Conservation (phyloP, 192 early-diverging fungal genomes). For the Mortierella hygrophila region DNA sequence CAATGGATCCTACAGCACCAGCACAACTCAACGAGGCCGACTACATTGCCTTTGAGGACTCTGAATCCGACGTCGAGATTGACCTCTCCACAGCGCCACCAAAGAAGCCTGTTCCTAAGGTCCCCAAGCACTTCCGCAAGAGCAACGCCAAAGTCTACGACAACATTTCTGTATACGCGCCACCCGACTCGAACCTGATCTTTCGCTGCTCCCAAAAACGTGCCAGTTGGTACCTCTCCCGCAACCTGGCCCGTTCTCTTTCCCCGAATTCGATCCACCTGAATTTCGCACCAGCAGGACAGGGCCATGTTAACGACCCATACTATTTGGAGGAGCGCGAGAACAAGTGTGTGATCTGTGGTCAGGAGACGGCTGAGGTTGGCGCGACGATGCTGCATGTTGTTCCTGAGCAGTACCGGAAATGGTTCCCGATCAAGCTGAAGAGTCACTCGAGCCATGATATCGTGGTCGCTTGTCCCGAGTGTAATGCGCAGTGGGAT, state of each 20-base stretch:
- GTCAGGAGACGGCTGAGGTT: conserved; percentile 16
- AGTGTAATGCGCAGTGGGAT: conserved; percentile 52
- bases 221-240: conserved; percentile 45
- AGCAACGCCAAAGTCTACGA: conserved; percentile 44
- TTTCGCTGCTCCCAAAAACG: conserved; percentile 50
- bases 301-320: conserved; percentile 29
- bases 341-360: conserved; percentile 53
- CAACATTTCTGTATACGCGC: conserved; percentile 52
- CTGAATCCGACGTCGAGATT: conserved; percentile 44
- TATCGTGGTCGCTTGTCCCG: conserved; percentile 47
- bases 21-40: neutral
- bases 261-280: conserved; percentile 45
- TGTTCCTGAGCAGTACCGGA: conserved; percentile 47
- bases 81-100: conserved; percentile 21
- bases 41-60: conserved; percentile 27
- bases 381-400: conserved; percentile 55
- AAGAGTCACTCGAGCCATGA: conserved; percentile 54
- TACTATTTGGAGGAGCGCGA: conserved; percentile 49
- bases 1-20: neutral
- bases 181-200: conserved; percentile 51
- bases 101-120: conserved; percentile 13
- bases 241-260: conserved; percentile 28
- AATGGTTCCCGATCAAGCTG: conserved; percentile 45
- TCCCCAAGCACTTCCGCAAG: conserved; percentile 47
- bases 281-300: conserved; percentile 45